Evolutionary conservation across 345 rosid genomes (phyloP).

Genomic region (Raphanus raphanistrum): DNA sequence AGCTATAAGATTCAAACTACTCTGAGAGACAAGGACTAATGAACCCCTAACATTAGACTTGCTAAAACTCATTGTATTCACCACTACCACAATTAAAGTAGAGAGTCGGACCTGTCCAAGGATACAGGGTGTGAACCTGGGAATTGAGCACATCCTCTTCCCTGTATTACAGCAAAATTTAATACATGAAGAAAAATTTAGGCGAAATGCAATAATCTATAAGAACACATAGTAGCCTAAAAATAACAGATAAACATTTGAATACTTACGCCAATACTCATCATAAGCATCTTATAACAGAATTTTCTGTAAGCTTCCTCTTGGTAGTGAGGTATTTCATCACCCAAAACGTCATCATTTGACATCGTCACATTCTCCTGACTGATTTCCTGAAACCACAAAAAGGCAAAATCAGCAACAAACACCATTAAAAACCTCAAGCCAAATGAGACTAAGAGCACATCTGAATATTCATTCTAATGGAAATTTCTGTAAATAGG

Average conservation of each 20-base stretch:
- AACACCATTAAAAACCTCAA: not conserved
- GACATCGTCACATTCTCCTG: constrained; percentile 59
- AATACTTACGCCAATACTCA: constrained; percentile 55
- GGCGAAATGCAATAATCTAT: constrained; percentile 4
- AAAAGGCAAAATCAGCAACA: not conserved
- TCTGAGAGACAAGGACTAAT: not conserved
- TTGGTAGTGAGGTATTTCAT: constrained; percentile 87
- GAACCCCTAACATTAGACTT: not conserved
- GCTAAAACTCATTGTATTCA: not conserved
- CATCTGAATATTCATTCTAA: not conserved
- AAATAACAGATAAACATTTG: not conserved
- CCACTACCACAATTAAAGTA: constrained; percentile 20
- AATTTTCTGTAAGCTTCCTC: constrained; percentile 53
- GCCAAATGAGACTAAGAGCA: constrained; percentile 4
- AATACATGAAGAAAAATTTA: not conserved
- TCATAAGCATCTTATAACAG: constrained; percentile 75
- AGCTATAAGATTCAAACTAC: not conserved
- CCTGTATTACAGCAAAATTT: constrained; percentile 47
- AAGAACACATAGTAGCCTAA: not conserved
- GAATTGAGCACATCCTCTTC: constrained; percentile 59
- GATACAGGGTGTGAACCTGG: constrained; percentile 94
- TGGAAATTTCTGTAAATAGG: not conserved
- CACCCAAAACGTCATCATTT: constrained; percentile 94
- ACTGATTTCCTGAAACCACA: constrained; percentile 54
- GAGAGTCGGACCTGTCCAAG: constrained; percentile 58